Evolutionary conservation across 768 basidiomycete species (phyloP).

Genomic region (Tulasnella sp.): DNA sequence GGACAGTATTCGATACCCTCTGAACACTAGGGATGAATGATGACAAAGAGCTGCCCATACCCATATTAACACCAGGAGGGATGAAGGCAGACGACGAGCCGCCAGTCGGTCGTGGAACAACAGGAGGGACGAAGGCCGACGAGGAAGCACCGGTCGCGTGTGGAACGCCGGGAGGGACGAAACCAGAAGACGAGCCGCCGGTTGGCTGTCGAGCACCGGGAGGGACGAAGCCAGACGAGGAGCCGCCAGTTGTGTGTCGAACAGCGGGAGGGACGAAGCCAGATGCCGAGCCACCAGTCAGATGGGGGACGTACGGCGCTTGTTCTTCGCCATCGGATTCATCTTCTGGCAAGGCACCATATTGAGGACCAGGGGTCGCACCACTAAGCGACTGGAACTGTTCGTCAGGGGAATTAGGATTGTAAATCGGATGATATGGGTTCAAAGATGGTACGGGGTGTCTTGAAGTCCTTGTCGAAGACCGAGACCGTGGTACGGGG

Average conservation of each 20-base stretch:
- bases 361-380: not conserved
- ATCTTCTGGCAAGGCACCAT: not conserved
- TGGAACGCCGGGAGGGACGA: not conserved
- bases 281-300: not conserved
- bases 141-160: too few relatives aligned
- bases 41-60: too few relatives aligned
- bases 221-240: conserved; percentile 1
- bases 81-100: too few relatives aligned
- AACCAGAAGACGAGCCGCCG: not conserved
- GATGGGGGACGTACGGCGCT: not conserved
- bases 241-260: not conserved
- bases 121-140: too few relatives aligned
- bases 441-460: conserved; percentile 12
- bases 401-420: not conserved
- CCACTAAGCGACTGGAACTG: not conserved
- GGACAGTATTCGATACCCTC: not conserved
- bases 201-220: not conserved
- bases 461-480: conserved; percentile 18
- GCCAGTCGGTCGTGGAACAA: too few relatives aligned
- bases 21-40: not conserved
- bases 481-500: conserved; percentile 13
- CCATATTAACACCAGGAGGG: too few relatives aligned
- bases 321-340: not conserved
- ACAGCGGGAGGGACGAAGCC: not conserved
- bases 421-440: conserved; percentile 7